These are phyloP conservation scores for Xylariaceae sp. DNA, from an alignment of 2,329 filamentous ascomycete genomes.

Conservation along the genomic window DNA sequence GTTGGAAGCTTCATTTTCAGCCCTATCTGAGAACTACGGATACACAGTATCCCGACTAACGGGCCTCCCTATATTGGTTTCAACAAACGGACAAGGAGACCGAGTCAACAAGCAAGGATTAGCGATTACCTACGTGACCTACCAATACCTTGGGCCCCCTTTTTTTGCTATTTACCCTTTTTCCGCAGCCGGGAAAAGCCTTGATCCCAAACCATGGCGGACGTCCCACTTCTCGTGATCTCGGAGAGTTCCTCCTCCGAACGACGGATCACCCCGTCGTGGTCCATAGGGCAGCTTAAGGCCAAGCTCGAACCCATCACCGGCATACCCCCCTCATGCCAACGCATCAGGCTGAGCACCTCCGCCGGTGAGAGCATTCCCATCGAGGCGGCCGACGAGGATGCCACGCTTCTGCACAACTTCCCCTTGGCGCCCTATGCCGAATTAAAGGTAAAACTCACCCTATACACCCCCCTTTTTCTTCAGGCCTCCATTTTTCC, in stretches of 20 bases:
- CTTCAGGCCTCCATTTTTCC: too few species aligned
- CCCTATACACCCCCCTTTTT: too few species aligned
- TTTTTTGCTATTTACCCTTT: background rate
- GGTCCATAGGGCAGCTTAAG: conserved; percentile 81
- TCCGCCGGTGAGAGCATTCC: conserved; percentile 55
- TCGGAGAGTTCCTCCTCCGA: conserved; percentile 78
- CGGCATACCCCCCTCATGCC: conserved; percentile 75
- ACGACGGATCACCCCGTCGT: conserved; percentile 85
- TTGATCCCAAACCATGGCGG: conserved; percentile 47
- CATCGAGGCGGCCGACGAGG: conserved; percentile 68
- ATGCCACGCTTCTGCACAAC: conserved; percentile 55
- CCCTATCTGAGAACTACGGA: conserved; percentile 12
- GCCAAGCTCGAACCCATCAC: conserved; percentile 87
- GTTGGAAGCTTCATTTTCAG: conserved; percentile 17
- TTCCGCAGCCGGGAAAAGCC: conserved; percentile 13
- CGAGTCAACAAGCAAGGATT: conserved; percentile 1
- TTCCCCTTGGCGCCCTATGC: conserved; percentile 70
- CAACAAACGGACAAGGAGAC: conserved; percentile 2
- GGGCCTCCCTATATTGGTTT: conserved; percentile 1
- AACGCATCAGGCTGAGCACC: conserved; percentile 68
- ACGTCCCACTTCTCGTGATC: conserved; percentile 68
- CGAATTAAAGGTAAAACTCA: conserved; percentile 67
- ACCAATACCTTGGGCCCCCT: conserved; percentile 5
- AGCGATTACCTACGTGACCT: background rate
- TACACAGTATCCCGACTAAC: background rate